These are phyloP conservation scores for Diaporthe velutina DNA, from an alignment of 2,329 filamentous ascomycete genomes.

Conservation along the genomic window DNA sequence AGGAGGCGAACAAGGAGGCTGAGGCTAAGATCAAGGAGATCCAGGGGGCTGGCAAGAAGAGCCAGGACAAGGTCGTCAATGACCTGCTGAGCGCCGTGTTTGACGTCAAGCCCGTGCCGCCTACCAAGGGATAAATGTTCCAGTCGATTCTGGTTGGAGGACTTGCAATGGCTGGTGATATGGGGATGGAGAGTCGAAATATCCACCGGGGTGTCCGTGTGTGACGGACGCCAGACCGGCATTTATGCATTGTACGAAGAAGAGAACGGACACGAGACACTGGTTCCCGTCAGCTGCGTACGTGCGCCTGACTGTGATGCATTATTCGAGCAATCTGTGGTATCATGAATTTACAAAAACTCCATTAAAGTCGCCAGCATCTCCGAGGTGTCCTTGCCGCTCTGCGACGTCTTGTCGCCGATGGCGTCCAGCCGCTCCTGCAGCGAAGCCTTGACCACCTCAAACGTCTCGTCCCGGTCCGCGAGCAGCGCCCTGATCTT, in stretches of 20 bases:
- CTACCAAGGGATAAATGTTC: conserved; percentile 45
- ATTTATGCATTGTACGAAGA: conserved; percentile 33
- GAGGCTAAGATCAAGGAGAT: conserved; percentile 88
- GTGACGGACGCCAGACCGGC: background rate
- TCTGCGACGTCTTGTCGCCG: conserved; percentile 61
- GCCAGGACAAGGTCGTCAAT: conserved; percentile 82
- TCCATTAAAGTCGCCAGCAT: conserved; percentile 67
- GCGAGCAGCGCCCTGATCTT: conserved; percentile 75
- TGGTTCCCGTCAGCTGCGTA: background rate
- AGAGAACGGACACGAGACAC: conserved; percentile 15
- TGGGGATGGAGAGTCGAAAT: background rate
- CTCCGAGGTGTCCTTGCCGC: conserved; percentile 68
- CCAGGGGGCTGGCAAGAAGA: conserved; percentile 82
- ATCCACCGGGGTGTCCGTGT: background rate
- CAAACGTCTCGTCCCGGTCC: conserved; percentile 76
- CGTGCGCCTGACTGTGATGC: conserved; percentile 10
- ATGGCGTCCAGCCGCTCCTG: conserved; percentile 68
- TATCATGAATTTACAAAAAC: conserved; percentile 55
- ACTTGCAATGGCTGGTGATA: background rate
- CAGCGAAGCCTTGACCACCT: conserved; percentile 75
- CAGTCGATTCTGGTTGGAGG: background rate
- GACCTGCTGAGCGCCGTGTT: conserved; percentile 89
- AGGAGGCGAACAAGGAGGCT: conserved; percentile 83
- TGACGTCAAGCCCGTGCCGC: conserved; percentile 79
- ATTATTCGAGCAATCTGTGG: conserved; percentile 37